Conservation (phyloP, 805 yeast genomes). For the Schwanniomyces occidentalis region DNA sequence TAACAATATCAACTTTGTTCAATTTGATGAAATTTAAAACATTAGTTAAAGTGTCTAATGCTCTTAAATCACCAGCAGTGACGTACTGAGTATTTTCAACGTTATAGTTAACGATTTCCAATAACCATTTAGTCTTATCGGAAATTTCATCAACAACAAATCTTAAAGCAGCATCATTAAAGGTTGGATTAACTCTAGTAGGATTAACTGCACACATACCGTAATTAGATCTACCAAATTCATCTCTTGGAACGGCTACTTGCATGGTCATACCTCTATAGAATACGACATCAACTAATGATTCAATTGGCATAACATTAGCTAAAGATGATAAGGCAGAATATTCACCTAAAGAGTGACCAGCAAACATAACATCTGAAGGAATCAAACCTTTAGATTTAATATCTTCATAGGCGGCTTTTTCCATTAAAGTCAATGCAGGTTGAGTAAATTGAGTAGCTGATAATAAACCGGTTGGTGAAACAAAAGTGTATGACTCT, state of each 20-base stretch:
- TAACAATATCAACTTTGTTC: slow-evolving; percentile 90
- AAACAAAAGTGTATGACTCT: slow-evolving; percentile 81
- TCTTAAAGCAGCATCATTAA: slow-evolving; percentile 89
- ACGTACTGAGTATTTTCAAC: slow-evolving; percentile 98
- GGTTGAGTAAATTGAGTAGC: slow-evolving; percentile 99
- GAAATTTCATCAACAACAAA: slow-evolving; percentile 90
- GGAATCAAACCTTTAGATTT: slow-evolving; percentile 94
- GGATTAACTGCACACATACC: slow-evolving; percentile 99
- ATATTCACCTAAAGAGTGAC: slow-evolving; percentile 99
- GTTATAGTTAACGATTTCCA: slow-evolving; percentile 97
- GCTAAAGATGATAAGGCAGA: slow-evolving; percentile 97
- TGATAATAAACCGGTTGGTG: slow-evolving; percentile 92
- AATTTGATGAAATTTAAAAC: slow-evolving; percentile 90
- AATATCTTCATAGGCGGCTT: slow-evolving; percentile 98
- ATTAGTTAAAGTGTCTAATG: slow-evolving; percentile 87
- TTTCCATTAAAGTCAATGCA: slow-evolving; percentile 98
- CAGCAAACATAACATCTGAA: slow-evolving; percentile 91
- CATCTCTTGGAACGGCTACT: slow-evolving; percentile 98
- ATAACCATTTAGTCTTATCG: slow-evolving; percentile 83
- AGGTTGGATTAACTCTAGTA: slow-evolving; percentile 83
- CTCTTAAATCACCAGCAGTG: slow-evolving; percentile 98
- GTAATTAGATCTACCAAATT: slow-evolving; percentile 91
- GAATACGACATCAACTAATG: slow-evolving; percentile 95
- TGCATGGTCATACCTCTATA: slow-evolving; percentile 99
- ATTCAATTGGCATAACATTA: slow-evolving; percentile 98